Evolutionary conservation across 345 rosid genomes (phyloP).

Genomic region (Cardamine resedifolia): DNA sequence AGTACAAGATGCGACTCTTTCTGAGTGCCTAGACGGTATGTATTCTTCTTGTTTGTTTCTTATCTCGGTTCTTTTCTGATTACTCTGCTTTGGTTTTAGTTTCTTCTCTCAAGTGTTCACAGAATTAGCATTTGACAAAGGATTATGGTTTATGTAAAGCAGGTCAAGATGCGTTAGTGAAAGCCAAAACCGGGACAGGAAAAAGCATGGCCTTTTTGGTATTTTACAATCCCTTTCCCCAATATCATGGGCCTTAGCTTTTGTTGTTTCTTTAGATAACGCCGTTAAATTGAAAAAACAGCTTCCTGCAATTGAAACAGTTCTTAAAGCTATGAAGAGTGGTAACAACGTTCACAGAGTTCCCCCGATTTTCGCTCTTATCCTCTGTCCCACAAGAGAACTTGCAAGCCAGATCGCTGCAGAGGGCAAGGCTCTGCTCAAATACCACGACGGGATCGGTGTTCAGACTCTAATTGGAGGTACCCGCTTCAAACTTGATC

Average conservation of each 20-base stretch:
- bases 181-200: constrained; percentile 93
- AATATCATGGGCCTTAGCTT: constrained; percentile 6
- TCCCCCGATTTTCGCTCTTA: constrained; percentile 58
- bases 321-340: constrained; percentile 58
- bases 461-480: constrained; percentile 92
- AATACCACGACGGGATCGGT: constrained; percentile 78
- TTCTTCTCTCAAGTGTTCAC: background rate
- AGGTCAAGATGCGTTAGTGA: constrained; percentile 90
- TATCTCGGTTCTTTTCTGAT: background rate
- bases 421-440: constrained; percentile 82
- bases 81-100: background rate
- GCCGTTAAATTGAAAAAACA: constrained; percentile 60
- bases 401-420: constrained; percentile 97
- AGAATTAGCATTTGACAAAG: constrained; percentile 13
- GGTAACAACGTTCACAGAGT: constrained; percentile 40
- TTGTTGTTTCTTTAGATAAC: constrained; percentile 35
- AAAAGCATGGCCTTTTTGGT: constrained; percentile 93
- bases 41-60: background rate
- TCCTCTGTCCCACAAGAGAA: constrained; percentile 94
- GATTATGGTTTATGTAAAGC: constrained; percentile 35
- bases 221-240: constrained; percentile 31
- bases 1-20: constrained; percentile 82
- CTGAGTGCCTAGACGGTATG: constrained; percentile 75
- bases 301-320: constrained; percentile 99
- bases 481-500: constrained; percentile 89